Percentiles rank a stretch among this genome's conserved stretches.
Conservation (phyloP, 805 yeast genomes). For the Sugiyamaella boreocaroliniensis region DNA sequence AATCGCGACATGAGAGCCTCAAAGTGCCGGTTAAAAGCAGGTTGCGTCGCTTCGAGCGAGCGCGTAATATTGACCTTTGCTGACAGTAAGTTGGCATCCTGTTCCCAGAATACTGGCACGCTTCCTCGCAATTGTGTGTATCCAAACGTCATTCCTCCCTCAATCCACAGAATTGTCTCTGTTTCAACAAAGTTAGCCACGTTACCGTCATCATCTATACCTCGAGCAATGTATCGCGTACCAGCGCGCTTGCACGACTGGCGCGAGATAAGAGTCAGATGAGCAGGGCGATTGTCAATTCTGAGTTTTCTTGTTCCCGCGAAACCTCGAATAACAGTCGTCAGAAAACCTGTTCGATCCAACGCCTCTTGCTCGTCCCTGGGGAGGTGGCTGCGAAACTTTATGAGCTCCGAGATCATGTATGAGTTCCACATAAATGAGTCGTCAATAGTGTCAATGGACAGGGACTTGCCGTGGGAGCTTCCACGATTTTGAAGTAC, state of each 20-base stretch:
- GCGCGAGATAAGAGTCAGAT: slow-evolving; percentile 76
- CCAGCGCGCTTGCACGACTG: slow-evolving; percentile 99
- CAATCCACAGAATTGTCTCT: slow-evolving; percentile 64
- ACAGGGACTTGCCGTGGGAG: slow-evolving; percentile 3
- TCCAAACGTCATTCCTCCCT: slow-evolving; percentile 51
- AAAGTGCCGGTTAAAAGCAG: slow-evolving; percentile 80
- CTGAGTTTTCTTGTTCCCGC: slow-evolving; percentile 61
- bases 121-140: slow-evolving; percentile 91
- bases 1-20: slow-evolving; percentile 61
- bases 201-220: slow-evolving; percentile 89
- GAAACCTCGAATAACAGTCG: slow-evolving; percentile 92
- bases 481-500: slow-evolving; percentile 56
- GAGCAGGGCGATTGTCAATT: slow-evolving; percentile 34
- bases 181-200: slow-evolving; percentile 96
- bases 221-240: slow-evolving; percentile 89
- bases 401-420: slow-evolving; percentile 75
- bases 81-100: slow-evolving; percentile 81
- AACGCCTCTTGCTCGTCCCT: slow-evolving; percentile 49
- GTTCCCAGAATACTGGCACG: slow-evolving; percentile 97
- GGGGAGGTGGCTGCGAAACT: slow-evolving; percentile 66
- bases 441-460: slow-evolving; percentile 50
- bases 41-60: slow-evolving; percentile 86
- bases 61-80: slow-evolving; percentile 88
- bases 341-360: slow-evolving; percentile 73
- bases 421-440: slow-evolving; percentile 97